These are phyloP conservation scores for Leishmania martiniquensis DNA, from an alignment of 208 protist genomes.

Conservation along the genomic window DNA sequence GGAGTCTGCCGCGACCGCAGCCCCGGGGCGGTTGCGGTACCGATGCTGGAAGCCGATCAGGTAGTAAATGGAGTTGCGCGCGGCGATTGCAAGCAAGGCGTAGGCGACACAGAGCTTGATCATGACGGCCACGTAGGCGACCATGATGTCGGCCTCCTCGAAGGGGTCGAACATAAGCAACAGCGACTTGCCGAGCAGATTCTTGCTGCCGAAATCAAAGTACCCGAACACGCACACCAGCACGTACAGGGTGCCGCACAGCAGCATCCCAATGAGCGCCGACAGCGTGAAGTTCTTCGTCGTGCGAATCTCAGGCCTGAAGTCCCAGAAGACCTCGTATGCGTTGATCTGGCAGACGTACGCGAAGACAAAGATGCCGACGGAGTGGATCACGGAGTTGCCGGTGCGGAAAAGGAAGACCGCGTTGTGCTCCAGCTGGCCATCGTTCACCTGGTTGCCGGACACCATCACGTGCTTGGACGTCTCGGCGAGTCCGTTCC, in stretches of 20 bases:
- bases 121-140: constrained; percentile 58
- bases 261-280: constrained; percentile 47
- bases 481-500: constrained; percentile 28
- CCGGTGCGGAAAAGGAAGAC: constrained; percentile 53
- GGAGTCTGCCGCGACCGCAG: neutral
- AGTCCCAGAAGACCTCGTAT: constrained; percentile 57
- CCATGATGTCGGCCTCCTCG: constrained; percentile 38
- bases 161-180: constrained; percentile 61
- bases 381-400: constrained; percentile 37
- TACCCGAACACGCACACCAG: constrained; percentile 62
- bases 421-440: constrained; percentile 21
- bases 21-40: constrained; percentile 32
- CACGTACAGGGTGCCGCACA: constrained; percentile 62
- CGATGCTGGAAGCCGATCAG: constrained; percentile 43
- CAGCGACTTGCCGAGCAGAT: constrained; percentile 43
- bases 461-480: constrained; percentile 24
- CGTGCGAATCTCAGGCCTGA: constrained; percentile 35
- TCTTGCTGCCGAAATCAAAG: constrained; percentile 57
- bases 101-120: constrained; percentile 69
- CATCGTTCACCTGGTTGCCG: constrained; percentile 17
- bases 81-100: constrained; percentile 41
- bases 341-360: constrained; percentile 65
- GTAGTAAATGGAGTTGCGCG: constrained; percentile 67
- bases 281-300: constrained; percentile 43
- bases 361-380: constrained; percentile 65